Evolutionary conservation across 306 rosid species (phyloP).

Genomic region (Glycyrrhiza uralensis): DNA sequence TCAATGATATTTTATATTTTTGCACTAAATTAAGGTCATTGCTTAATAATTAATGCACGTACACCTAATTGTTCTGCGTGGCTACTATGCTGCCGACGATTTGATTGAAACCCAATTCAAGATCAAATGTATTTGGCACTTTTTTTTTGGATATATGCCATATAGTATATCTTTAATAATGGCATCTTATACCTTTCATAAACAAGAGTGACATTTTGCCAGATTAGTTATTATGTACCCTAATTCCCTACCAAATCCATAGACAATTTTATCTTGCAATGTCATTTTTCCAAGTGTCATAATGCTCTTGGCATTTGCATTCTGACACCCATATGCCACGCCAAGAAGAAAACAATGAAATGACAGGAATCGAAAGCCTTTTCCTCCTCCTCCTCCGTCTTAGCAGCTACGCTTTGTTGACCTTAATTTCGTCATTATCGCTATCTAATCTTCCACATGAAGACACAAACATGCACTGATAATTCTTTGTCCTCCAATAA

Average conservation of each 20-base stretch:
- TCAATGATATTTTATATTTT: neutral
- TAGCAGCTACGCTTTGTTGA: constrained; percentile 30
- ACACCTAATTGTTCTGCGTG: neutral
- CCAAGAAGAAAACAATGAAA: constrained; percentile 35
- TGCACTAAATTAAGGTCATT: neutral
- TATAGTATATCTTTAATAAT: neutral
- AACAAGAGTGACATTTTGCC: constrained; percentile 25
- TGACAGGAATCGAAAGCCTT: constrained; percentile 24
- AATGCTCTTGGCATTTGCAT: constrained; percentile 32
- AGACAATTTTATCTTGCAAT: neutral
- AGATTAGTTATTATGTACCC: constrained; percentile 20
- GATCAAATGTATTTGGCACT: neutral
- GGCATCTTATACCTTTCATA: neutral
- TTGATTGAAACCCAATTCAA: neutral
- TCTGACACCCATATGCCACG: constrained; percentile 29
- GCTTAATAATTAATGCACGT: neutral
- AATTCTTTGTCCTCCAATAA: constrained; percentile 27
- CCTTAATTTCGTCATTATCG: constrained; percentile 39
- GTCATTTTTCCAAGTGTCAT: constrained; percentile 28
- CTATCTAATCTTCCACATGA: constrained; percentile 38
- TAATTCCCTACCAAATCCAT: constrained; percentile 30
- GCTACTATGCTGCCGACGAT: constrained; percentile 21
- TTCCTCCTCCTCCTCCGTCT: neutral
- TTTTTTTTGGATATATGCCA: neutral
- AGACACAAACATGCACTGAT: constrained; percentile 46